Conservation (phyloP, 1,284 basidiomycete genomes). For the Serendipita sp. region DNA sequence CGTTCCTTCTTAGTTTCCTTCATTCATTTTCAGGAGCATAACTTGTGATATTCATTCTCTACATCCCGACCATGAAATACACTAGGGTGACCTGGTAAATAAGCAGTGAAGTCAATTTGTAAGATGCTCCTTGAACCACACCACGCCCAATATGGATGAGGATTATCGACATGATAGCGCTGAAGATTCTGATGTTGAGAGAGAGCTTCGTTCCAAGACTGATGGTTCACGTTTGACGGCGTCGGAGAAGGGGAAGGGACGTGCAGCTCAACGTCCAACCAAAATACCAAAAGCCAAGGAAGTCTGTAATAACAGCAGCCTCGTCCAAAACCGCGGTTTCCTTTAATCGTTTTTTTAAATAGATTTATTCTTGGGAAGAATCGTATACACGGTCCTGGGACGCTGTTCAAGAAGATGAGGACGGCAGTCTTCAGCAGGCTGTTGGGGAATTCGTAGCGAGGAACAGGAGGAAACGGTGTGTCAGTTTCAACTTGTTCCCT, state of each 20-base stretch:
- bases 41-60: no score
- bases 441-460: conserved; percentile 82
- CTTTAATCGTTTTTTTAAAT: conserved; percentile 14
- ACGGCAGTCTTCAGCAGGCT: conserved; percentile 77
- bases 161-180: not conserved
- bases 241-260: not conserved
- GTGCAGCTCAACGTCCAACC: not conserved
- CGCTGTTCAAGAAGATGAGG: conserved; percentile 89
- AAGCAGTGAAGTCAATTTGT: not conserved
- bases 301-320: not conserved
- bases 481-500: conserved; percentile 10
- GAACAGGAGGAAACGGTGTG: conserved; percentile 67
- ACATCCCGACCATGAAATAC: no score
- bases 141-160: not conserved
- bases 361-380: conserved; percentile 82
- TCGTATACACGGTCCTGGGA: conserved; percentile 94
- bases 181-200: not conserved
- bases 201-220: not conserved
- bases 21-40: no score
- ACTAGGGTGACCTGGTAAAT: no score
- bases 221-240: not conserved
- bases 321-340: no score
- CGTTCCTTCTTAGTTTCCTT: no score
- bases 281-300: conserved; percentile 4
- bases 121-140: not conserved